phyloP scores from a whole-genome alignment of 208 protist species.

The Borovskyia barvae region DNA sequence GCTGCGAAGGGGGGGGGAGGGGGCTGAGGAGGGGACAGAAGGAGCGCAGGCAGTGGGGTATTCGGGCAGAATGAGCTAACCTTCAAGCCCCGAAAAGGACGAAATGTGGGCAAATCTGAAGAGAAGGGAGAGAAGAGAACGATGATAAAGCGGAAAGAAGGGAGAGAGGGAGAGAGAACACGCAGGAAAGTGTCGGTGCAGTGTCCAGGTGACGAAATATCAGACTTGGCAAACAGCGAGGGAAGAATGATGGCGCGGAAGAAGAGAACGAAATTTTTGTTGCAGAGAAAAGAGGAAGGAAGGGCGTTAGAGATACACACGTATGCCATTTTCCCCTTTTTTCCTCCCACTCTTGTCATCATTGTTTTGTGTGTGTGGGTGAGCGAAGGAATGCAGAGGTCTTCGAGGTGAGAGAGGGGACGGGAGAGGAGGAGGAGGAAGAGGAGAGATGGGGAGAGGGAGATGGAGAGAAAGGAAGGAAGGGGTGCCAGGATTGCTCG shows the following conservation, averaged over 20 bases:
- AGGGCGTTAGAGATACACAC: not conserved
- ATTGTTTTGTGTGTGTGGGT: not conserved
- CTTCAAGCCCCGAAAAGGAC: no score
- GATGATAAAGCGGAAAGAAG: not conserved
- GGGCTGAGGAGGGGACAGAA: no score
- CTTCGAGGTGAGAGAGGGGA: no score
- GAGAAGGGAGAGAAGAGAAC: not conserved
- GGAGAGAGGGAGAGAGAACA: no score
- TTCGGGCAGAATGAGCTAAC: no score
- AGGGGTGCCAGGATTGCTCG: not conserved
- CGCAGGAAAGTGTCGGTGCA: no score
- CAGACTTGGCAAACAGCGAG: not conserved
- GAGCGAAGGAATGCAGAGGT: no score
- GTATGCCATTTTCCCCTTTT: not conserved
- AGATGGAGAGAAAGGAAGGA: not conserved
- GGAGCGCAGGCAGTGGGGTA: no score
- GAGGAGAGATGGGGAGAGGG: not conserved
- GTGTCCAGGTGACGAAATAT: not conserved
- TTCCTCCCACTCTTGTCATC: not conserved
- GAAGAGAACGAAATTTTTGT: no score
- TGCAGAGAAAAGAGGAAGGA: no score
- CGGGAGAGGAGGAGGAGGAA: not conserved
- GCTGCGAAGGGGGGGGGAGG: no score
- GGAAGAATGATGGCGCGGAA: not conserved
- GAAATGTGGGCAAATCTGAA: constrained; percentile 4